Percentiles rank a stretch among this genome's conserved stretches.
Conservation (phyloP, 371 early-diverging fungal genomes). For the Dinochytrium kinnereticum region DNA sequence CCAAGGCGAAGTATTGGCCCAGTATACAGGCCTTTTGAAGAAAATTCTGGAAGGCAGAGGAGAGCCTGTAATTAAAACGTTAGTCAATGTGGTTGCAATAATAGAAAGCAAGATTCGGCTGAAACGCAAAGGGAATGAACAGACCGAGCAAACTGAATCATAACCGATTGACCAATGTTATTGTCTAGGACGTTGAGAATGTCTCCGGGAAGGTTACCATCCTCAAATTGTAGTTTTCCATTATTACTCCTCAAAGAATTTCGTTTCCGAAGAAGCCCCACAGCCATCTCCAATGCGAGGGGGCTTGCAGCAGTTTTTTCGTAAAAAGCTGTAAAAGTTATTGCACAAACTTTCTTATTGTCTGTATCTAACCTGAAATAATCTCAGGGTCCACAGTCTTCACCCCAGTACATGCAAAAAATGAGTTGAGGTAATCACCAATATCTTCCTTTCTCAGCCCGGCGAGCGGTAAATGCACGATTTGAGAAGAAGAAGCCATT, state of each 20-base stretch:
- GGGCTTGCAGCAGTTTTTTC: neutral
- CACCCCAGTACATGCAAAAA: neutral
- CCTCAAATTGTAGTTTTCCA: too few species aligned
- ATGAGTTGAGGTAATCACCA: neutral
- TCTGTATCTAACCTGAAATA: neutral
- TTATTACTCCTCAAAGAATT: too few species aligned
- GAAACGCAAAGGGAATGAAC: neutral
- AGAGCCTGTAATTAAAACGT: neutral
- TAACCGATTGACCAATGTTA: neutral
- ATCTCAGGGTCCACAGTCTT: neutral
- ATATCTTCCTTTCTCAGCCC: neutral
- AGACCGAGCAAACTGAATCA: neutral
- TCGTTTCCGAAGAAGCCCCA: too few species aligned
- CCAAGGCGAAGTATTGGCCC: neutral
- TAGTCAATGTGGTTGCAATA: neutral
- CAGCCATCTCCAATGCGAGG: neutral
- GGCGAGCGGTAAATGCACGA: neutral
- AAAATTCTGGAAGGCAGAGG: neutral
- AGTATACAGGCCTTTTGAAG: neutral
- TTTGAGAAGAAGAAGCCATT: neutral
- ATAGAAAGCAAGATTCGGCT: neutral
- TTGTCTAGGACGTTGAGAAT: neutral
- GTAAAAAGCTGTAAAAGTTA: neutral
- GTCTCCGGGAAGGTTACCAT: too few species aligned
- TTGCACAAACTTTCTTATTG: neutral